Conservation (phyloP, 441 rosid species). For the Arabidopsis lyrata region DNA sequence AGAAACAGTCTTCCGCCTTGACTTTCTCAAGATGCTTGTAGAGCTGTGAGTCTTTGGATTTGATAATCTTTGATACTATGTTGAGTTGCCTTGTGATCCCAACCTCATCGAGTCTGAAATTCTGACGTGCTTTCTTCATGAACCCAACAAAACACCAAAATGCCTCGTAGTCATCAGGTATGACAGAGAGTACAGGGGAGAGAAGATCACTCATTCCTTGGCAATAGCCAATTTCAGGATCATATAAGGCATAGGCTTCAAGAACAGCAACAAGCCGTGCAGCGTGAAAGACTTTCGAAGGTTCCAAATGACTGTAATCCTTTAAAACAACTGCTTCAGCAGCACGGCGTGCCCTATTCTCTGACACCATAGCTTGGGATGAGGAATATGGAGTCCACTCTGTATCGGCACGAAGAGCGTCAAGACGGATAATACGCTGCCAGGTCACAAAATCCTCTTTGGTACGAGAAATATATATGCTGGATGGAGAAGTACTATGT, state of each 20-base stretch:
- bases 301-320: slow-evolving; percentile 82
- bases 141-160: slow-evolving; percentile 97
- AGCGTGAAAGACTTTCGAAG: slow-evolving; percentile 82
- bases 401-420: slow-evolving; percentile 87
- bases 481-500: slow-evolving; percentile 46
- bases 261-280: slow-evolving; percentile 90
- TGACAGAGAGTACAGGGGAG: slow-evolving; percentile 78
- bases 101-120: slow-evolving; percentile 90
- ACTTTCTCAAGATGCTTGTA: slow-evolving; percentile 85
- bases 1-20: slow-evolving; percentile 95
- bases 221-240: slow-evolving; percentile 91
- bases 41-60: slow-evolving; percentile 82
- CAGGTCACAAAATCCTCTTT: slow-evolving; percentile 79
- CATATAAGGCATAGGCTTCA: slow-evolving; percentile 90
- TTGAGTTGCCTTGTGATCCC: slow-evolving; percentile 90
- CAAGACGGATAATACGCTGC: slow-evolving; percentile 92
- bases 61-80: slow-evolving; percentile 84
- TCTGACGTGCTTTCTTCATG: slow-evolving; percentile 95
- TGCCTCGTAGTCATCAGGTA: slow-evolving; percentile 86
- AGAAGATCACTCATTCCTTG: slow-evolving; percentile 98
- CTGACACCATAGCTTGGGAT: slow-evolving; percentile 67
- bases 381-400: slow-evolving; percentile 72
- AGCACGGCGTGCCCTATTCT: slow-evolving; percentile 61
- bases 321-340: slow-evolving; percentile 88
- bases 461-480: slow-evolving; percentile 43